These are phyloP conservation scores for Helicocarpus griseus DNA, from an alignment of 2,329 filamentous ascomycete genomes.

Conservation along the genomic window DNA sequence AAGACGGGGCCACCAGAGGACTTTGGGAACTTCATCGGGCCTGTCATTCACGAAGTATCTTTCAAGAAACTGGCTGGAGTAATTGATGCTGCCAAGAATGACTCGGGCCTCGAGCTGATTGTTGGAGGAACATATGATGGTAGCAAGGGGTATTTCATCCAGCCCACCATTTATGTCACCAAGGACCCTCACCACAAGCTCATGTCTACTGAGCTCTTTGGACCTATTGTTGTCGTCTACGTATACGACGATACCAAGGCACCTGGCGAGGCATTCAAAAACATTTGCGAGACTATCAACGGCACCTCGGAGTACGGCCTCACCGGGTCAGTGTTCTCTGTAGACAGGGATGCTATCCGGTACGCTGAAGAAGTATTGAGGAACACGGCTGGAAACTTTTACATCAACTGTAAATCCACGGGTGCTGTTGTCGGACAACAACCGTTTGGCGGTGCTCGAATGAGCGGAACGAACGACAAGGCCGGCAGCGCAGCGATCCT, in stretches of 20 bases:
- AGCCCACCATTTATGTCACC: conserved; percentile 71
- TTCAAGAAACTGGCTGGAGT: conserved; percentile 71
- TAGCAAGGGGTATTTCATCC: conserved; percentile 70
- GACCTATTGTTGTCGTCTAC: conserved; percentile 62
- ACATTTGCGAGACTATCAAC: conserved; percentile 44
- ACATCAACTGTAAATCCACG: conserved; percentile 44
- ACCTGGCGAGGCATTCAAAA: conserved; percentile 41
- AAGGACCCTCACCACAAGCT: conserved; percentile 64
- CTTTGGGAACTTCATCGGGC: conserved; percentile 71
- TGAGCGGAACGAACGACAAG: conserved; percentile 65
- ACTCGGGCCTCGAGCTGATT: conserved; percentile 53
- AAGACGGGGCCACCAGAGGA: conserved; percentile 61
- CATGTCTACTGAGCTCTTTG: conserved; percentile 71
- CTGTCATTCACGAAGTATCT: conserved; percentile 71
- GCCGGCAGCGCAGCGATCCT: conserved; percentile 57
- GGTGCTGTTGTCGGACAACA: conserved; percentile 66
- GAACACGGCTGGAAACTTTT: conserved; percentile 32
- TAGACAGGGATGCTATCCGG: conserved; percentile 26
- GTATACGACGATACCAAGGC: conserved; percentile 61
- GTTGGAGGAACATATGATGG: conserved; percentile 69
- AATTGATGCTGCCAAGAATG: conserved; percentile 65
- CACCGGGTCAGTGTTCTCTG: conserved; percentile 33
- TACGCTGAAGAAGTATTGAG: conserved; percentile 27
- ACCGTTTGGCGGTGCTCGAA: conserved; percentile 58
- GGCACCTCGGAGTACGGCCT: conserved; percentile 31